Evolutionary conservation across 1,139 yeast species (phyloP).

Genomic region (Protomyces inouyei): DNA sequence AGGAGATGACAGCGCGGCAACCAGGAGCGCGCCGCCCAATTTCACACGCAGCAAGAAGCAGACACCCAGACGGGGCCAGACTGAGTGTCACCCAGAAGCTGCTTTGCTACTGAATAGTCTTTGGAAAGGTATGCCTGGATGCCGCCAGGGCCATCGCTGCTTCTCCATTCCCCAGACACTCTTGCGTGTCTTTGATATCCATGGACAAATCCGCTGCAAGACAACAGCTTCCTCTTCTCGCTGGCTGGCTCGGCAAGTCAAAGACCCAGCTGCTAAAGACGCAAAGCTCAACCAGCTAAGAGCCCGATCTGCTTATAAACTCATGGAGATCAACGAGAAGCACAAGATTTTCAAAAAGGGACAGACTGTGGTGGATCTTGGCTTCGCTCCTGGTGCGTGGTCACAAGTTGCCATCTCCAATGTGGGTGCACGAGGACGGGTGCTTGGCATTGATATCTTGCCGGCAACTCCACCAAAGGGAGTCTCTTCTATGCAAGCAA

Average conservation of each 20-base stretch:
- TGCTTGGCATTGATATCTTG: slow-evolving; percentile 80
- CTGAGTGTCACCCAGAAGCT: too few relatives aligned
- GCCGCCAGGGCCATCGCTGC: background rate
- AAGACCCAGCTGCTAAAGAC: slow-evolving; percentile 59
- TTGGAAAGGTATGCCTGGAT: too few relatives aligned
- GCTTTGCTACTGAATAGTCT: too few relatives aligned
- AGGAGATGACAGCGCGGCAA: background rate
- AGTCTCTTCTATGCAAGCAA: slow-evolving; percentile 77
- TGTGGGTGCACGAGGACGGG: slow-evolving; percentile 55
- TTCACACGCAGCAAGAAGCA: too few relatives aligned
- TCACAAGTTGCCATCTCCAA: slow-evolving; percentile 67
- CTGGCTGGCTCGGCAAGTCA: slow-evolving; percentile 69
- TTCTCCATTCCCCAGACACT: background rate
- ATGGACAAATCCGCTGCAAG: background rate
- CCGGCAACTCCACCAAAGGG: slow-evolving; percentile 77
- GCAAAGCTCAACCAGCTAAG: slow-evolving; percentile 61
- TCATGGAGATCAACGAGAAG: slow-evolving; percentile 51
- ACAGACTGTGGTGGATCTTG: slow-evolving; percentile 73
- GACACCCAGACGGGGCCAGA: too few relatives aligned
- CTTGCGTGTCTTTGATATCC: background rate
- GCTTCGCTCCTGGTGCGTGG: slow-evolving; percentile 98
- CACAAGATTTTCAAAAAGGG: slow-evolving; percentile 55
- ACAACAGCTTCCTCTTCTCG: slow-evolving; percentile 50
- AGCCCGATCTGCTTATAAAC: slow-evolving; percentile 88
- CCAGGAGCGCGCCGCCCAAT: background rate